Evolutionary conservation across 371 early-diverging fungal species (phyloP).

Genomic region (Fennellomyces sp.): DNA sequence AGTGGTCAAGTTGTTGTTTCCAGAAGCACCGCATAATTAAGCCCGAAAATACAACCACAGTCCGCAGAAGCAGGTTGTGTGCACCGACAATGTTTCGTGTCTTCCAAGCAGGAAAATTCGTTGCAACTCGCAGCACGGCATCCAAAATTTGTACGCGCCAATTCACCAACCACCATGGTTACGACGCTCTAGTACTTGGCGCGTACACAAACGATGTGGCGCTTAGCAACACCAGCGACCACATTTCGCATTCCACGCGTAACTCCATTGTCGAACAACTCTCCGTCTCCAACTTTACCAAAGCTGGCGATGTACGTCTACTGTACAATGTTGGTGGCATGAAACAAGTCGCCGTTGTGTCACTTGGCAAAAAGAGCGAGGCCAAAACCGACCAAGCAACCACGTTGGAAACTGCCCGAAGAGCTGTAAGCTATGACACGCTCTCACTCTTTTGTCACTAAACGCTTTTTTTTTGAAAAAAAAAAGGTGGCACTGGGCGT

Average conservation of each 20-base stretch:
- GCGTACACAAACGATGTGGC: slow-evolving; percentile 33
- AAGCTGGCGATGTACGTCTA: slow-evolving; percentile 57
- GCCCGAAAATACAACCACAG: too few species aligned
- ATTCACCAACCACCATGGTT: slow-evolving; percentile 33
- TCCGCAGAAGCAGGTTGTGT: too few species aligned
- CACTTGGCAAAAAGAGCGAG: slow-evolving; percentile 57
- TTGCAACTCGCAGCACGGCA: neutral
- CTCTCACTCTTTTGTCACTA: too few species aligned
- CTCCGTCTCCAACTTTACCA: slow-evolving; percentile 46
- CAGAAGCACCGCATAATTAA: too few species aligned
- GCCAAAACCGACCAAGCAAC: neutral
- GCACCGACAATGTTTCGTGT: neutral
- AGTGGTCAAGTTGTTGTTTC: too few species aligned
- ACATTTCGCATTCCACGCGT: slow-evolving; percentile 31
- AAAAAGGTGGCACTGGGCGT: slow-evolving; percentile 69
- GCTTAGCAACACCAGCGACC: slow-evolving; percentile 10
- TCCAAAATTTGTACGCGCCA: slow-evolving; percentile 11
- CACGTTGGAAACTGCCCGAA: slow-evolving; percentile 2
- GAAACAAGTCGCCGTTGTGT: slow-evolving; percentile 76
- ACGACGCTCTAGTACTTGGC: slow-evolving; percentile 40
- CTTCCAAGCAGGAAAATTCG: neutral
- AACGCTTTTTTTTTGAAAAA: neutral
- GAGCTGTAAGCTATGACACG: neutral
- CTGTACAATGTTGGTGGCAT: slow-evolving; percentile 57
- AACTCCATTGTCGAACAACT: slow-evolving; percentile 39